Evolutionary conservation across 306 rosid species (phyloP), one percentile per base, ranked within the genome.

Genomic region (Cicer chorassanicum): DNA sequence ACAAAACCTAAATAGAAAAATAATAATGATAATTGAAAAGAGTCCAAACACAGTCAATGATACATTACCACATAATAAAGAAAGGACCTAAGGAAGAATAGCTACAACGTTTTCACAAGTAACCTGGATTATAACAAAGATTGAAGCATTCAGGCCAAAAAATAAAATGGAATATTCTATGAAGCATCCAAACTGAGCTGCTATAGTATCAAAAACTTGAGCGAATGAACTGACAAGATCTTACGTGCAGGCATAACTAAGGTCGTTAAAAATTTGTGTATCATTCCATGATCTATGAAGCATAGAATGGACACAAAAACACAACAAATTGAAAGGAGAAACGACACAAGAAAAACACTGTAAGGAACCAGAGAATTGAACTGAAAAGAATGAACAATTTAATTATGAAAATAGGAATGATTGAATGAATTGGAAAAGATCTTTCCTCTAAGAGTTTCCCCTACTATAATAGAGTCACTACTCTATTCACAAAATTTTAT

Each of bases 101-200:
- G 4, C 29, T 12, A 59, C 62, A 76, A 43, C 5, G 10, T 77
- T 45, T 68, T 64, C 65, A 57, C 62, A 68, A 44, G 39, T 16
- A 34, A 66, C 43, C 8, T 19, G 45, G 73, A 15, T 55, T 76
- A 45, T 44, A 44, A 43, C 24, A 66, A 14, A 53, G 68, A 51
- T 44, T 66, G 60, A 44, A 67, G 43, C 68, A 67, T 67, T 56
- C 10, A 14, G 8, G 29, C 12, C 21, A 67, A 44, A 50, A 38
- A 12, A 60, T 60, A 60, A 60, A 60, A 7, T 7, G 19, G 13
- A 15, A 7, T 6, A 11, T 41, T 65, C 66, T 14, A 54, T 42
- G 57, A 42, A n/a, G 67, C 67, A 76, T 68, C 8, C 7, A 54
- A 66, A 29, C 46, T 54, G 48, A 67, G 80, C 56, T 40, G 45